Evolutionary conservation across 2,329 filamentous ascomycete genomes (phyloP), one percentile per base, ranked within the genome.

Genomic region (Calonectria hawksworthii): DNA sequence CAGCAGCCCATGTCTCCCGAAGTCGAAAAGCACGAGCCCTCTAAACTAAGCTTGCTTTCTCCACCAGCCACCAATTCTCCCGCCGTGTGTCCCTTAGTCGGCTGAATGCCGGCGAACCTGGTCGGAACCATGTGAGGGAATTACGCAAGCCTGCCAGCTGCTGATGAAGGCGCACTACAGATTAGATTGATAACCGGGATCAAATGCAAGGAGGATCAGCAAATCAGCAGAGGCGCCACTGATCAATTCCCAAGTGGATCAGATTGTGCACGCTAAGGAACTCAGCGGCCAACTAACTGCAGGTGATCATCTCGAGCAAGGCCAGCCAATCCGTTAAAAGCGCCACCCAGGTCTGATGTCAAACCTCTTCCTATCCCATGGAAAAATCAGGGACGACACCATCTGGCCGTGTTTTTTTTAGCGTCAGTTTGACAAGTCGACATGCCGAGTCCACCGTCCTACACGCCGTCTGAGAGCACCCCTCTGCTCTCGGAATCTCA

Each of bases 101-200:
- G 54, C n/a, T 59, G 30, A 59, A 59, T 59, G 32, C 18, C 56
- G 56, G 56, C 34, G 23, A 41, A 13, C 23, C 10, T 41, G 38
- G 7, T 23, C 14, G 18, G 23, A 63, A 41, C 8, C 8, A 36
- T 32, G 34, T 63, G 56, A 41, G 34, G 56, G 56, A 63, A 63
- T 63, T 63, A 41, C 56, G 23, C 36, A 41, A 59, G 8, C 32
- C 23, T 38, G 16, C 16, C 23, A 11, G 18, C 5, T 41, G 56
- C 41, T 61, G 36, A 9, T 32, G 30, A n/a, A 21, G 16, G 16
- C 28, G 32, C 34, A 32, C 51, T 32, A 28, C 34, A 28, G 56
- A 63, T 63, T 63, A 41, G 56, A 63, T 63, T 63, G 56, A 63
- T 63, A 63, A 30, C 56, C 26, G 21, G 34, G 56, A 23, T 63